phyloP scores from a whole-genome alignment of 306 rosid genomes.

The Sesbania bispinosa region DNA sequence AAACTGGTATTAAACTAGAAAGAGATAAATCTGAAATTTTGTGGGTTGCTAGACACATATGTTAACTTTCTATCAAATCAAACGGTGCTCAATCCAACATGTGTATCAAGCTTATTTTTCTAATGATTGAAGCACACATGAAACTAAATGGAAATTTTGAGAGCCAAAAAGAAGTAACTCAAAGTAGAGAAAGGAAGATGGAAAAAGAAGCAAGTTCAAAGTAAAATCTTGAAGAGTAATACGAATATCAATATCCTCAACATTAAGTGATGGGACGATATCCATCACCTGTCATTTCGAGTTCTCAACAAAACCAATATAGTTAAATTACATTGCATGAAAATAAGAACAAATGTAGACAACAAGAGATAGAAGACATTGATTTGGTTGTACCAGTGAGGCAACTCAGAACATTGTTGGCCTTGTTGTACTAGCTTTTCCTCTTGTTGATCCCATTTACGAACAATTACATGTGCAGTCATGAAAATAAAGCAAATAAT shows the following conservation, averaged over 20 bases:
- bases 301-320: neutral
- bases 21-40: too few species aligned
- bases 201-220: conserved; percentile 3
- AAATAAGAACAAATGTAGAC: neutral
- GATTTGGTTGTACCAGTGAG: neutral
- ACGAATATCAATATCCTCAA: neutral
- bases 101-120: too few species aligned
- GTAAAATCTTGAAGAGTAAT: neutral
- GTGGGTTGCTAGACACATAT: too few species aligned
- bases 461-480: conserved; percentile 62
- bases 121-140: neutral
- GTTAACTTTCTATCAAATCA: too few species aligned
- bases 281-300: conserved; percentile 12
- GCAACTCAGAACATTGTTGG: conserved; percentile 6
- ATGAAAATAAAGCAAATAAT: conserved; percentile 17
- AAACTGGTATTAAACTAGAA: too few species aligned
- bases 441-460: conserved; percentile 70
- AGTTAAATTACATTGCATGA: neutral
- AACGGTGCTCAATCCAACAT: too few species aligned
- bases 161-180: neutral
- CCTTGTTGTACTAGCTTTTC: conserved; percentile 55
- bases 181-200: neutral
- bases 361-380: neutral
- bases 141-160: neutral
- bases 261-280: neutral